phyloP scores from a whole-genome alignment of 805 yeast genomes.

The Saturnispora quitensis region DNA sequence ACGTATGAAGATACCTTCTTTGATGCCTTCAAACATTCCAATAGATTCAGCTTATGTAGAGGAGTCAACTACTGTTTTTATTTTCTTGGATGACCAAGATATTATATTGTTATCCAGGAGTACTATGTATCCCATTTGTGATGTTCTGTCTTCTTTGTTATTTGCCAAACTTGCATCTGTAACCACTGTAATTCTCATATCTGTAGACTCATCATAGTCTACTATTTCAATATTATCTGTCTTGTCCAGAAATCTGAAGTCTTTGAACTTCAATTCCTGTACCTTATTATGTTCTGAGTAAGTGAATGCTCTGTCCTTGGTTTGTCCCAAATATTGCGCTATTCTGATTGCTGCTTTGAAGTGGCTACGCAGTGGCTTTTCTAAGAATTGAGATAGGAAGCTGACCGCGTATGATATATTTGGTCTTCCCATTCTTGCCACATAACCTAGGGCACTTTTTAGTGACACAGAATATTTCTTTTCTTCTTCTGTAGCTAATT shows the following conservation, averaged over 20 bases:
- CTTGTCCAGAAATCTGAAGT: background rate
- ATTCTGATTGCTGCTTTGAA: background rate
- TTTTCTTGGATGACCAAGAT: background rate
- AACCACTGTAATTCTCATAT: background rate
- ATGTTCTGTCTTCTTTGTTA: background rate
- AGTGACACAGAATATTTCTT: background rate
- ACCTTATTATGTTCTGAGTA: background rate
- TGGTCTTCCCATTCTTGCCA: background rate
- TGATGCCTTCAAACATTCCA: no score
- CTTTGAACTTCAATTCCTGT: background rate
- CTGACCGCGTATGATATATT: background rate
- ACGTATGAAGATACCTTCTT: no score
- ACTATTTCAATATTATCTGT: background rate
- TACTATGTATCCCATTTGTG: background rate
- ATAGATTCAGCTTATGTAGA: no score
- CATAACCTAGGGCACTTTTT: background rate
- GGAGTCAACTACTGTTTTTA: no score
- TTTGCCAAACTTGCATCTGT: background rate
- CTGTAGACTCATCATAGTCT: background rate
- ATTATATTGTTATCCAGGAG: background rate
- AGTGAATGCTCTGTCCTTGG: background rate
- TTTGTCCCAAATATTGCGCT: background rate
- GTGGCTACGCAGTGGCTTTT: background rate
- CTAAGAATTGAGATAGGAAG: background rate
- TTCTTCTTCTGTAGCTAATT: background rate